Evolutionary conservation across 495 filamentous ascomycete species (phyloP), one percentile per base, ranked within the genome.

Genomic region (Pseudoneurospora amorphoporcata): DNA sequence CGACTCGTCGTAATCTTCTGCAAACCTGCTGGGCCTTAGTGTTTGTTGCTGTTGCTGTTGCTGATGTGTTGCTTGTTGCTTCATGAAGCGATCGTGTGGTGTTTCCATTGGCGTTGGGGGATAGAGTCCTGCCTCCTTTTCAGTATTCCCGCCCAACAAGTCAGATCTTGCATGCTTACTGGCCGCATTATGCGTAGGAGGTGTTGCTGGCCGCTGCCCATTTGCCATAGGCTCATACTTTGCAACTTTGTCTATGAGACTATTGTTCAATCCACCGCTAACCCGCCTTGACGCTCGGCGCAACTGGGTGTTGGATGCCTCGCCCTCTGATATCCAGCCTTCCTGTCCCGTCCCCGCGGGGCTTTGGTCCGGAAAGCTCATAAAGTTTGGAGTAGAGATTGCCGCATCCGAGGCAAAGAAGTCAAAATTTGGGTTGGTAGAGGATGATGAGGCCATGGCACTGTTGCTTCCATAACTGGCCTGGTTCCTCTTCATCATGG

Each of bases 171-270:
- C n/a, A 8, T 68, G 77, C 87, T 82, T 83, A 91, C 90, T 82
- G 70, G 77, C 77, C 70, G 78, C 83, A 79, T 84, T 85, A 76
- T 89, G 88, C 53, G 80, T 84, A 74, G 82, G 83, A 75, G 88
- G 90, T 39, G 89, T 92, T 73, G 84, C 81, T 45, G 89, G 88
- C 74, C 85, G 84, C 72, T 85, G 84, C 8, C 37, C 70, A 39
- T 40, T 74, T 47, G 77, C 79, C 75, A 87, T 75, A 9, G 79
- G 79, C 73, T 87, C 86, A 41, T 84, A 88, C 73, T 87, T 86
- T 70, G 80, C 75, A 39, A 87, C 82, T 72, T 86, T 81, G 73
- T 87, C 84, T 76, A 85, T 74, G 73, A 88, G 86, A 16, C 84
- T 85, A 70, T 85, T 86, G 29, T 61, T 61, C 14, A 61, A 61